Conservation (phyloP, 176 grass and related monocot genomes). For the Bonia amplexicaulis region DNA sequence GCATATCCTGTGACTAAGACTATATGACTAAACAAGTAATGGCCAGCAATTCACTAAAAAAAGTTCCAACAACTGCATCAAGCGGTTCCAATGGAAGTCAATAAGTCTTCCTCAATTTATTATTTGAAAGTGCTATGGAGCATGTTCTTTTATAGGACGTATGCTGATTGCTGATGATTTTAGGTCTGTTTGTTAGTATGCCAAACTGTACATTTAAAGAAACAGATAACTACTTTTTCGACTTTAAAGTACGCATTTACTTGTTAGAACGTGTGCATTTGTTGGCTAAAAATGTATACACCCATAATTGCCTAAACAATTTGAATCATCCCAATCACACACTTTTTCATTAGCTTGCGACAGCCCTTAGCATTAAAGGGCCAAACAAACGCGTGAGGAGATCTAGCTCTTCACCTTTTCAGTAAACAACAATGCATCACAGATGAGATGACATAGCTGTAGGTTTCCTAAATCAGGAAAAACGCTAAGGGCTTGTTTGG, state of each 20-base stretch:
- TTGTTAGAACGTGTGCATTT: background rate
- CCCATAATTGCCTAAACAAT: constrained; percentile 17
- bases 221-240: background rate
- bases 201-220: background rate
- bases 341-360: background rate
- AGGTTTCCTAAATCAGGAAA: background rate
- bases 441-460: background rate
- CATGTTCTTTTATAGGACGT: background rate
- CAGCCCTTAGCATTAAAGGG: background rate
- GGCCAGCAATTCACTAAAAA: background rate
- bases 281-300: background rate
- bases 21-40: background rate
- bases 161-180: background rate
- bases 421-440: background rate
- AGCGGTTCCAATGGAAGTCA: background rate
- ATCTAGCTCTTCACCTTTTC: background rate
- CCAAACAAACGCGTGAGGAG: background rate
- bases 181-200: background rate
- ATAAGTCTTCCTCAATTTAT: background rate
- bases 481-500: background rate
- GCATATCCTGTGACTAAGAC: background rate
- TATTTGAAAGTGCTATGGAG: background rate
- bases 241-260: background rate
- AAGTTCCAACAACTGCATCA: background rate
- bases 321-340: background rate